These are phyloP conservation scores for Sinapis alba DNA, from an alignment of 441 rosid species.

Conservation along the genomic window DNA sequence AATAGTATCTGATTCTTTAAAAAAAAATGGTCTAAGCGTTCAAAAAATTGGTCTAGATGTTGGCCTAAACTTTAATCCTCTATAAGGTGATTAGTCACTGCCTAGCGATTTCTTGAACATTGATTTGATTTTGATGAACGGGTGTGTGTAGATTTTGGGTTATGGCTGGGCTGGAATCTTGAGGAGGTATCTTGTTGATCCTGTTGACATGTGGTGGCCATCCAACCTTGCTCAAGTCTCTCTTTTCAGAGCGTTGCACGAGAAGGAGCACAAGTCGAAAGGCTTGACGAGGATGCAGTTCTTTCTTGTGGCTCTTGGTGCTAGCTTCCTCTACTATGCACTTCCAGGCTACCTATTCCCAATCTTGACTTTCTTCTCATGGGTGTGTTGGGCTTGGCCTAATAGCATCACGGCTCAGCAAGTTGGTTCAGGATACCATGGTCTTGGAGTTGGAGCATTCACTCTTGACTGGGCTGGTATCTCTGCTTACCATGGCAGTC, in stretches of 20 bases:
- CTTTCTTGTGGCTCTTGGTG: constrained; percentile 59
- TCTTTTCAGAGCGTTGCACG: constrained; percentile 95
- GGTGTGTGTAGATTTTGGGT: constrained; percentile 62
- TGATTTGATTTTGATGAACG: neutral
- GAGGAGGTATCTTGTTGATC: constrained; percentile 89
- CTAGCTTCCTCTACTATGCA: constrained; percentile 77
- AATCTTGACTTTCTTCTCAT: constrained; percentile 90
- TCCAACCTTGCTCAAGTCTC: constrained; percentile 96
- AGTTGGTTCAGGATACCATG: constrained; percentile 91
- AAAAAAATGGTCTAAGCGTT: too few relatives aligned
- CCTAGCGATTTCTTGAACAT: neutral
- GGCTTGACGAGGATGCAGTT: constrained; percentile 78
- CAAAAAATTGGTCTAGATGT: too few relatives aligned
- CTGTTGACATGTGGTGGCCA: constrained; percentile 99
- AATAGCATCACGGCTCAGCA: constrained; percentile 86
- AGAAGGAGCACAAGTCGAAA: constrained; percentile 58
- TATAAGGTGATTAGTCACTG: neutral
- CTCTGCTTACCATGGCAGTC: constrained; percentile 97
- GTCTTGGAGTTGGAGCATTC: constrained; percentile 88
- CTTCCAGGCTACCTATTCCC: constrained; percentile 89
- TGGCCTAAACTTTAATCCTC: neutral
- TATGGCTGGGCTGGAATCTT: constrained; percentile 99
- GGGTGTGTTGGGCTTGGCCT: constrained; percentile 99
- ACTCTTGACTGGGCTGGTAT: constrained; percentile 98
- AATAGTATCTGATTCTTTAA: too few relatives aligned